Evolutionary conservation across 768 basidiomycete genomes (phyloP).

Genomic region (Suillus americanus): DNA sequence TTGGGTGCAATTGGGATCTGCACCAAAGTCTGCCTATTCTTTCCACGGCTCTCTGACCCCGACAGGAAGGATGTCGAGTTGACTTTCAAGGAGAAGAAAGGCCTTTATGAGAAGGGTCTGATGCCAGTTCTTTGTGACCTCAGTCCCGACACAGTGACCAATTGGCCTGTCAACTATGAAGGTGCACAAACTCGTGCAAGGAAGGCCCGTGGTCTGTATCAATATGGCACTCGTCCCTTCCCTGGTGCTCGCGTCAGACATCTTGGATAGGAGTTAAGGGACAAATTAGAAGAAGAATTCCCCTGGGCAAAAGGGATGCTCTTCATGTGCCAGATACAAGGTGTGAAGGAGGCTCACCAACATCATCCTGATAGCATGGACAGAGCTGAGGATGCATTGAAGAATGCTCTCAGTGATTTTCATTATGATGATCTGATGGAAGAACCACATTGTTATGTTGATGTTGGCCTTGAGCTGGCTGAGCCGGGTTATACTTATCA

Average conservation of each 20-base stretch:
- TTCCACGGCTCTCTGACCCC: not conserved
- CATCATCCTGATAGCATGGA: not conserved
- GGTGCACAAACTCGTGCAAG: not conserved
- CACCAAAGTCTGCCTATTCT: not conserved
- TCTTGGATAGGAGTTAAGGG: not conserved
- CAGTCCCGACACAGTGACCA: not conserved
- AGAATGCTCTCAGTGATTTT: not conserved
- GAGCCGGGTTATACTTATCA: not conserved
- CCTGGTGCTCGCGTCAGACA: not conserved
- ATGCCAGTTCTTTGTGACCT: not conserved
- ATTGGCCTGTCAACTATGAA: slow-evolving; percentile 3
- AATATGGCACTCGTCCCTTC: not conserved
- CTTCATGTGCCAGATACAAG: not conserved
- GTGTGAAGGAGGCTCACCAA: not conserved
- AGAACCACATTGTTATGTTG: not conserved
- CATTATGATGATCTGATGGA: not conserved
- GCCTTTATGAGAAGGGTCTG: not conserved
- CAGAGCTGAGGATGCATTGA: not conserved
- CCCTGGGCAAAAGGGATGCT: not conserved
- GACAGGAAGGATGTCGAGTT: not conserved
- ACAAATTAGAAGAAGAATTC: not conserved
- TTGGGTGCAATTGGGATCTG: not conserved
- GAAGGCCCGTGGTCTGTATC: not conserved
- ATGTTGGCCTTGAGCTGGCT: slow-evolving; percentile 1
- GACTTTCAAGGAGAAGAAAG: not conserved